These are phyloP conservation scores for Plantago coronopus DNA, from an alignment of 305 asterid genomes.

Conservation along the genomic window DNA sequence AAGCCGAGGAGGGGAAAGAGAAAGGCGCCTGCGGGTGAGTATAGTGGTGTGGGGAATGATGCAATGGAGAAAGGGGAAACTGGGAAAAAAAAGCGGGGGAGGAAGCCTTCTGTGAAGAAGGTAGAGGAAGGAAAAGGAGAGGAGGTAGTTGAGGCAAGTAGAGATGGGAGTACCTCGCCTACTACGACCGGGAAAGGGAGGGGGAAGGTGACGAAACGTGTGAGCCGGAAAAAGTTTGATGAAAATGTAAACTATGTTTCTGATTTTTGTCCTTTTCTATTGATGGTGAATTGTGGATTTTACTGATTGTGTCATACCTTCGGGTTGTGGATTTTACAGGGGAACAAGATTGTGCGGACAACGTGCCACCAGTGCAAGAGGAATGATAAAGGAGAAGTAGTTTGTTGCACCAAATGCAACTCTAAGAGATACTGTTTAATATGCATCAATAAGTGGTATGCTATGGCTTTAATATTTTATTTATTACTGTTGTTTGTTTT, in stretches of 20 bases:
- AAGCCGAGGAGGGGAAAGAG: too few relatives aligned
- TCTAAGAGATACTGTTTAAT: constrained; percentile 54
- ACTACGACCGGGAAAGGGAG: neutral
- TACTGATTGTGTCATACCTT: neutral
- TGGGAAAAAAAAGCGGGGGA: constrained; percentile 7
- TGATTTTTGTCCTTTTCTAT: neutral
- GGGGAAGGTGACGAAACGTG: constrained; percentile 6
- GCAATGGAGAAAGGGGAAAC: neutral
- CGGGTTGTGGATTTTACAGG: constrained; percentile 31
- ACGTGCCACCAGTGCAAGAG: constrained; percentile 82
- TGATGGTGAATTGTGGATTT: neutral
- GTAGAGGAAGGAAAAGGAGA: constrained; percentile 17
- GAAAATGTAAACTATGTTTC: constrained; percentile 30
- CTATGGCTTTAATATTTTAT: neutral
- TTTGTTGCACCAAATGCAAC: constrained; percentile 49
- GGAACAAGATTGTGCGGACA: constrained; percentile 30
- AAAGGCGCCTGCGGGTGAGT: neutral
- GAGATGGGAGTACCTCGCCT: neutral
- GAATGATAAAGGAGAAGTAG: constrained; percentile 68
- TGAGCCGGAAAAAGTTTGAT: constrained; percentile 8
- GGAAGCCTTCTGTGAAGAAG: constrained; percentile 19
- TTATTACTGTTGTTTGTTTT: constrained; percentile 15
- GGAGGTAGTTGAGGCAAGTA: neutral
- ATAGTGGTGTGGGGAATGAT: too few relatives aligned
- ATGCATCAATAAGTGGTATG: constrained; percentile 63